phyloP scores from a whole-genome alignment of 1,284 basidiomycete genomes.

The Moesziomyces sp. region DNA sequence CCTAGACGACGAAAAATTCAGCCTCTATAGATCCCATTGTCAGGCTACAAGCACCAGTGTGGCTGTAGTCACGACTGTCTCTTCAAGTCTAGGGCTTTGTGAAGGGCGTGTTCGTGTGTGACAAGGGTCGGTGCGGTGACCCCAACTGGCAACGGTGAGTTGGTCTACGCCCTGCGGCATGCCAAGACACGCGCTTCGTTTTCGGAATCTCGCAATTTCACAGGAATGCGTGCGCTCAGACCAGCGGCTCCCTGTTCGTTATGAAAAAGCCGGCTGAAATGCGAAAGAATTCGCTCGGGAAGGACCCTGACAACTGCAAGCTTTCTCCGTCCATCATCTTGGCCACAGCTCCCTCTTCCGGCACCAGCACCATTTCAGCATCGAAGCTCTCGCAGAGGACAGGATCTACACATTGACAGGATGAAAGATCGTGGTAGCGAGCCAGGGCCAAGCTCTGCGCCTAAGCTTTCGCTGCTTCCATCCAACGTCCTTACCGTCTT shows the following conservation, averaged over 20 bases:
- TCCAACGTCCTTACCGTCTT: conserved; percentile 53
- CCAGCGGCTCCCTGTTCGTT: not conserved
- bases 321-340: not conserved
- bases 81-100: not conserved
- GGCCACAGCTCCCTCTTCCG: too few relatives aligned
- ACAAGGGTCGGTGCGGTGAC: too few relatives aligned
- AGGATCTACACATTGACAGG: too few relatives aligned
- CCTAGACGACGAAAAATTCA: not conserved
- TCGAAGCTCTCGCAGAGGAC: not conserved
- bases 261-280: too few relatives aligned
- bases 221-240: not conserved
- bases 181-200: too few relatives aligned
- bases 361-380: not conserved
- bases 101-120: too few relatives aligned
- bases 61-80: not conserved
- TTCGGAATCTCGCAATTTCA: too few relatives aligned
- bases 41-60: not conserved
- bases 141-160: too few relatives aligned
- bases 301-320: not conserved
- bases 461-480: conserved; percentile 24
- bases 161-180: too few relatives aligned
- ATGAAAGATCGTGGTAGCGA: not conserved
- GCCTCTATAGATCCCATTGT: not conserved
- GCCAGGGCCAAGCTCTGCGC: conserved; percentile 31
- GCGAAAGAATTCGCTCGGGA: not conserved